Conservation (phyloP, 352 stramenopile genomes). For the Phytopythium cucurbitacearum region DNA sequence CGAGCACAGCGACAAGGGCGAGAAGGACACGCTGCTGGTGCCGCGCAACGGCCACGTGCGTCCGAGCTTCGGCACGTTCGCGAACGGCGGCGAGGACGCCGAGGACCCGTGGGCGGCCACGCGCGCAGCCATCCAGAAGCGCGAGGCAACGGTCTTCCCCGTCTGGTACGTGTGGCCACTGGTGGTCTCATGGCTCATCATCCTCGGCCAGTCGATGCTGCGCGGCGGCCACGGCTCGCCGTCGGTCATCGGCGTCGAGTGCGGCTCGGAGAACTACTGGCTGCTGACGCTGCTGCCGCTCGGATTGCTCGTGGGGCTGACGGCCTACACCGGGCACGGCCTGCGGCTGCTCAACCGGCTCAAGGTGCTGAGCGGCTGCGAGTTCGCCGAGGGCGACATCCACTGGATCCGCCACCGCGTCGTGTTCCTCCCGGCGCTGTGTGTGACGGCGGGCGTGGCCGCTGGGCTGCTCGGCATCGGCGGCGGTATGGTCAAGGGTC, state of each 20-base stretch:
- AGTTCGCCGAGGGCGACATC: constrained; percentile 92
- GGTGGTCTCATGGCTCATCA: constrained; percentile 60
- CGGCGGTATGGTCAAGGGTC: constrained; percentile 96
- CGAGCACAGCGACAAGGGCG: constrained; percentile 4
- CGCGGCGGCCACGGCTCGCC: constrained; percentile 64
- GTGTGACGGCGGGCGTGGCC: constrained; percentile 91
- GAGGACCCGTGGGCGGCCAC: constrained; percentile 33
- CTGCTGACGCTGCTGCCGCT: constrained; percentile 85
- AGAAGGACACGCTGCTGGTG: constrained; percentile 9
- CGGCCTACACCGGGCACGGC: constrained; percentile 44
- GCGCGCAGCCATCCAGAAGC: constrained; percentile 39
- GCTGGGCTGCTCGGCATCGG: constrained; percentile 95
- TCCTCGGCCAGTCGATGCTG: constrained; percentile 68
- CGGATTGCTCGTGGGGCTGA: constrained; percentile 59
- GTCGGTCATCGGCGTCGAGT: constrained; percentile 90
- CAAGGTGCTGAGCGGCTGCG: constrained; percentile 57
- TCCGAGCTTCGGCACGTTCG: constrained; percentile 39
- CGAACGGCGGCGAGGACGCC: constrained; percentile 5
- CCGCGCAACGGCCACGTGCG: constrained; percentile 10
- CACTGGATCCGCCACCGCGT: constrained; percentile 90
- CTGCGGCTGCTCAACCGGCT: constrained; percentile 70
- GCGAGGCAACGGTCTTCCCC: constrained; percentile 51
- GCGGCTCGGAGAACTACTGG: constrained; percentile 92
- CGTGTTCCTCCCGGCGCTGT: constrained; percentile 91
- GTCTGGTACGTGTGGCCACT: constrained; percentile 51